Base-by-base conservation (phyloP, 2,329 filamentous ascomycete species). In the Helotiales sp. region DNA sequence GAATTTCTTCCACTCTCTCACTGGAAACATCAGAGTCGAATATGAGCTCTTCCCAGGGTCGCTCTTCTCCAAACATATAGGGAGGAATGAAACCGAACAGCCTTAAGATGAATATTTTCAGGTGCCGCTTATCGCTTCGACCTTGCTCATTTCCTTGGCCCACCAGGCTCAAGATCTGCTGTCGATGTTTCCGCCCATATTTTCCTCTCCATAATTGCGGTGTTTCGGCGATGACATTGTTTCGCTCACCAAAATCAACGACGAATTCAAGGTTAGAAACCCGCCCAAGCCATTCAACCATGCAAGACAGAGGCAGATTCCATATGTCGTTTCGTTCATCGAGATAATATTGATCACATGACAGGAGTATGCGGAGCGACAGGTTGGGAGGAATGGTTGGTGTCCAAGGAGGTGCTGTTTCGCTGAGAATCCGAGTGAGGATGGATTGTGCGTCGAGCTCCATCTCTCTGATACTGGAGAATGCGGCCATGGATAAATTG, bases 11-110 rank as follows among this genome's bases (percentile, higher is more conserved):
- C 8, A n/a, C 1, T 2, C 2, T 26, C 13, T 15, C 13, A 17
- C 8, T 6, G 49, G 7, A 52, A 15, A 17, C 24, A 52, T 24
- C 49, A n/a, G 52, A 63, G 28, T 63, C 61, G 11, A 54, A 63
- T 43, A 40, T 6, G 15, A 63, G 24, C 47, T n/a, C 17, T 26
- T 63, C 61, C 3, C 24, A 22, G 40, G 61, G 61, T 17, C 17
- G 6, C 3, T 40, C 2, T 26, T 63, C 61, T 20, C 61, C 61
- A 55, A 55, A 63, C 61, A 63, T 63, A 52, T 63, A 63, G 1
- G 61, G 61, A 32, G 61, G 61, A 55, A 63, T 63, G 13, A 40
- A 37, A 2, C 61, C 61, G 1, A 24, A n/a, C 30, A 30, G 28
- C 20, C 24, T 30, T 15, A 54, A 15, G n/a, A 45, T 22, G n/a